These are phyloP conservation scores for Termitomyces sp. DNA, from an alignment of 768 basidiomycete species.

Conservation along the genomic window DNA sequence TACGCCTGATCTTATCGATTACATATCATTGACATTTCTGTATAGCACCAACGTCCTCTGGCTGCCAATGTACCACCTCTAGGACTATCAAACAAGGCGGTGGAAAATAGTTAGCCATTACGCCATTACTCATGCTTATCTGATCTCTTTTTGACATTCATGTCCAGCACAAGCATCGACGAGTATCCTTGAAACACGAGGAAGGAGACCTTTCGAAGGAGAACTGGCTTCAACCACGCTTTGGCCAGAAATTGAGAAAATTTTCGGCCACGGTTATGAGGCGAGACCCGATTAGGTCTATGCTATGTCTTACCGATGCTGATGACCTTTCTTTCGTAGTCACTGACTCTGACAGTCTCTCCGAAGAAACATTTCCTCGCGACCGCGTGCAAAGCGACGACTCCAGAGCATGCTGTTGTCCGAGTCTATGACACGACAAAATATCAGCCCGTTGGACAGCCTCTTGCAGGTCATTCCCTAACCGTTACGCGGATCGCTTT, in stretches of 20 bases:
- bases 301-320: not conserved
- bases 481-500: conserved; percentile 91
- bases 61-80: conserved; percentile 91
- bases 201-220: conserved; percentile 74
- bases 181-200: not conserved
- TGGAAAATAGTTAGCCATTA: conserved; percentile 52
- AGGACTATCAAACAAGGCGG: conserved; percentile 90
- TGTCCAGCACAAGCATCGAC: conserved; percentile 3
- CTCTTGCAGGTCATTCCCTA: conserved; percentile 78
- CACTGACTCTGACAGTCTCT: conserved; percentile 77
- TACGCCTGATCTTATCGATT: not conserved
- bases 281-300: conserved; percentile 29
- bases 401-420: conserved; percentile 84
- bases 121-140: conserved; percentile 7
- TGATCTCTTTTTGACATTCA: not conserved
- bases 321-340: conserved; percentile 36
- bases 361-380: conserved; percentile 67
- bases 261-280: conserved; percentile 98
- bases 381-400: conserved; percentile 87
- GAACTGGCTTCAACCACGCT: conserved; percentile 84
- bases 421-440: conserved; percentile 71
- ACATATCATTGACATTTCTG: not conserved
- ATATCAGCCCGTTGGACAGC: conserved; percentile 67
- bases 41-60: conserved; percentile 55
- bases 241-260: conserved; percentile 96